Percentiles rank a stretch among this genome's conserved stretches.
phyloP scores from a whole-genome alignment of 768 basidiomycete genomes.

The Imleria badia region DNA sequence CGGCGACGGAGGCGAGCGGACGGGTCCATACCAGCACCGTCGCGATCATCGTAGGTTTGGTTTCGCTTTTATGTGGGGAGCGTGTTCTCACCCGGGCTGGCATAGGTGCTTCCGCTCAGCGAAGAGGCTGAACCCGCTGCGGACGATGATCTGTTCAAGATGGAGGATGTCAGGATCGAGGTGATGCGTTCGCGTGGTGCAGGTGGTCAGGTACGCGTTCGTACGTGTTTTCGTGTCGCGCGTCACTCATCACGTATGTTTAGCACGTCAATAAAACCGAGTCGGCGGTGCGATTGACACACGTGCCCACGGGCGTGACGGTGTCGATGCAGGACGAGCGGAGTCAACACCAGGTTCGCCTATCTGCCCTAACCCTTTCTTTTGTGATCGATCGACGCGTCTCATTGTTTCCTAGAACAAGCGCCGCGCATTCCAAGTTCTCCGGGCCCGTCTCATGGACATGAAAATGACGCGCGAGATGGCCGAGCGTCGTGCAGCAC shows the following conservation, averaged over 20 bases:
- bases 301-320: constrained; percentile 87
- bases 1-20: constrained; percentile 87
- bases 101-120: constrained; percentile 76
- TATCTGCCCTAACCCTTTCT: too few species aligned
- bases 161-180: constrained; percentile 88
- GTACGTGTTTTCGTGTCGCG: background rate
- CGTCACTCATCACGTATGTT: background rate
- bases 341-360: constrained; percentile 85
- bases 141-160: constrained; percentile 68
- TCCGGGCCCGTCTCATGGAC: constrained; percentile 84
- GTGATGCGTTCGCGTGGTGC: constrained; percentile 98
- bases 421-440: constrained; percentile 89
- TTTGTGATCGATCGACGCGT: background rate
- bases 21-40: constrained; percentile 92
- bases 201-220: constrained; percentile 77
- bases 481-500: constrained; percentile 63
- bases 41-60: constrained; percentile 67
- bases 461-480: constrained; percentile 70
- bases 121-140: constrained; percentile 57
- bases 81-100: background rate
- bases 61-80: background rate
- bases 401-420: constrained; percentile 62
- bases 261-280: constrained; percentile 99
- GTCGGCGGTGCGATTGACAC: constrained; percentile 93
- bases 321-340: constrained; percentile 99